A percentile compares a stretch with the other conserved stretches of the same genome.
These are phyloP conservation scores for Solanum ossicruentum DNA, from an alignment of 257 asterid species.

Conservation along the genomic window DNA sequence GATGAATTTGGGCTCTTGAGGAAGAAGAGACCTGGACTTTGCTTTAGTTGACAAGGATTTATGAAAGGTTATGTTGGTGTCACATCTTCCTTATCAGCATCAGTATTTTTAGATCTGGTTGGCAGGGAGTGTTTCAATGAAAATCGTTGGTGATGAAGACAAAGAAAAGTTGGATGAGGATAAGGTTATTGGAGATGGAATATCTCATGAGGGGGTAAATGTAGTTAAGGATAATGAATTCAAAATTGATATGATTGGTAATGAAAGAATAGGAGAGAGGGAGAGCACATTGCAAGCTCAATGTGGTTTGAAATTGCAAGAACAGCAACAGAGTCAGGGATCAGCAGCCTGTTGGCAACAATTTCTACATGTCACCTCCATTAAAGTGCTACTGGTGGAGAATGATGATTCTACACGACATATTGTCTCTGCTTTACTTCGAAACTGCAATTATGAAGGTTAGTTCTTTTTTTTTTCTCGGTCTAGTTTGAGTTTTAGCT, in stretches of 20 bases:
- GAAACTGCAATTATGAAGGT: slow-evolving; percentile 93
- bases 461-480: neutral
- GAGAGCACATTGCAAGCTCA: slow-evolving; percentile 17
- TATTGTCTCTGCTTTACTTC: slow-evolving; percentile 76
- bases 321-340: slow-evolving; percentile 36
- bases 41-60: slow-evolving; percentile 27
- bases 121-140: slow-evolving; percentile 46
- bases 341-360: slow-evolving; percentile 56
- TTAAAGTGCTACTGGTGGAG: slow-evolving; percentile 82
- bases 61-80: slow-evolving; percentile 21
- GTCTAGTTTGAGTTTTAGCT: neutral
- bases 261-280: neutral
- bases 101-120: slow-evolving; percentile 32
- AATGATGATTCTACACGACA: slow-evolving; percentile 77
- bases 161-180: slow-evolving; percentile 29
- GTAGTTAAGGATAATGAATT: slow-evolving; percentile 6
- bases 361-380: slow-evolving; percentile 76
- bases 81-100: slow-evolving; percentile 18
- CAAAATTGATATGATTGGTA: slow-evolving; percentile 3
- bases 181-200: slow-evolving; percentile 17
- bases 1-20: slow-evolving; percentile 21
- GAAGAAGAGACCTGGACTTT: slow-evolving; percentile 32
- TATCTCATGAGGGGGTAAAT: slow-evolving; percentile 13
- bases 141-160: slow-evolving; percentile 31
- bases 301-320: slow-evolving; percentile 31